Conservation (phyloP, 805 yeast genomes). For the Candida suzukii region DNA sequence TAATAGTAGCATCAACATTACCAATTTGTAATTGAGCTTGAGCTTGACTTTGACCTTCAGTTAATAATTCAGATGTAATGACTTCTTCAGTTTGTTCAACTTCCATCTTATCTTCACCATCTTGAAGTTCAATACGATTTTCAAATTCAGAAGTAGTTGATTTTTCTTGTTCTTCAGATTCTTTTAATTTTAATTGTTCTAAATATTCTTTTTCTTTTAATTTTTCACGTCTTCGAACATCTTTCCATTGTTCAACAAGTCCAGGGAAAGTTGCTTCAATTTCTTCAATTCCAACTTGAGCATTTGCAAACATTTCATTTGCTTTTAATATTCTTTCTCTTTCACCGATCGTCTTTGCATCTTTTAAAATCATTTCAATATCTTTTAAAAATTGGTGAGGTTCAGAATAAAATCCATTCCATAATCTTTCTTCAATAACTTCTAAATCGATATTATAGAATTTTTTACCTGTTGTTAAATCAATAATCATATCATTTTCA, state of each 20-base stretch:
- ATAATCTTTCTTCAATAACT: slow-evolving; percentile 84
- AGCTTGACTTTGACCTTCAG: slow-evolving; percentile 6
- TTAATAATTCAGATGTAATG: not conserved
- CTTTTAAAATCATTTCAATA: slow-evolving; percentile 75
- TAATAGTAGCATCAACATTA: slow-evolving; percentile 1
- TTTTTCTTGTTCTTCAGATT: not conserved
- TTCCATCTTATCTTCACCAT: slow-evolving; percentile 1
- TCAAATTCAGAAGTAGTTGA: not conserved
- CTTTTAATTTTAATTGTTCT: slow-evolving; percentile 25
- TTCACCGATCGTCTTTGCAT: slow-evolving; percentile 68
- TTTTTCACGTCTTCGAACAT: slow-evolving; percentile 59
- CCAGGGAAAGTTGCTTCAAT: slow-evolving; percentile 57
- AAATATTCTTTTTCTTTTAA: slow-evolving; percentile 39
- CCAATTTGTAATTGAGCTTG: slow-evolving; percentile 13
- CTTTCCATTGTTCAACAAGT: slow-evolving; percentile 70
- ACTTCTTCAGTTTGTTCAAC: slow-evolving; percentile 1
- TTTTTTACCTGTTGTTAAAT: slow-evolving; percentile 62
- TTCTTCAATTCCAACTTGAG: slow-evolving; percentile 93
- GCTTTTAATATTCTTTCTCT: slow-evolving; percentile 78
- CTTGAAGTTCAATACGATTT: slow-evolving; percentile 2
- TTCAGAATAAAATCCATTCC: slow-evolving; percentile 95
- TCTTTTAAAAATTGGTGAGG: slow-evolving; percentile 87
- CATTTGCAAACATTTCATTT: slow-evolving; percentile 93
- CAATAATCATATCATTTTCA: slow-evolving; percentile 62
- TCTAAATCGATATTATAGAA: slow-evolving; percentile 90